phyloP scores from a whole-genome alignment of 2,329 filamentous ascomycete genomes.

The Colletotrichum chlorophyti region DNA sequence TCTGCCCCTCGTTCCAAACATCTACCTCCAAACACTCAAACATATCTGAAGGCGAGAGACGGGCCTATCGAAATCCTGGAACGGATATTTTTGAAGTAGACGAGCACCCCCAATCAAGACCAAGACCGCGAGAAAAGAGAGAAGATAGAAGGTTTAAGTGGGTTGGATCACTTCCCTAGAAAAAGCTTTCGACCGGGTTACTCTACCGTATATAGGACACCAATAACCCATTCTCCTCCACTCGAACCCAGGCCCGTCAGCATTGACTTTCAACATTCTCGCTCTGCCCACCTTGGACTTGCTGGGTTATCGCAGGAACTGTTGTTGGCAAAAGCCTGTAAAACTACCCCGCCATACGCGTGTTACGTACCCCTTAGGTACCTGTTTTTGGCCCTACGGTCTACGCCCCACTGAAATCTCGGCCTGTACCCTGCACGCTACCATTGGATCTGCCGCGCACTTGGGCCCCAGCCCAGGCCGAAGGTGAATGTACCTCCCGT shows the following conservation, averaged over 20 bases:
- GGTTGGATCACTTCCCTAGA: conserved; percentile 6
- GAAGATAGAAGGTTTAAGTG: not conserved
- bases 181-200: conserved; percentile 5
- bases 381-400: conserved; percentile 12
- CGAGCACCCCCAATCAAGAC: not conserved
- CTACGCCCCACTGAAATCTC: conserved; percentile 15
- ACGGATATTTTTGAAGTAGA: conserved; percentile 2
- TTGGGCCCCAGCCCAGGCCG: conserved; percentile 8
- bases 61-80: not conserved
- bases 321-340: conserved; percentile 9
- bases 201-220: too few relatives aligned
- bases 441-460: conserved; percentile 22
- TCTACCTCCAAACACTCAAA: too few relatives aligned
- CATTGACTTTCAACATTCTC: conserved; percentile 17
- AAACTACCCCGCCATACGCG: conserved; percentile 27
- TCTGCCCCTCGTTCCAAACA: too few relatives aligned
- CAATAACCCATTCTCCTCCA: too few relatives aligned
- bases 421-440: conserved; percentile 11
- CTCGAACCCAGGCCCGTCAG: too few relatives aligned
- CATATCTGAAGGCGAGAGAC: too few relatives aligned
- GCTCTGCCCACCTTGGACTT: not conserved
- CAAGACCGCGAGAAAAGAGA: not conserved
- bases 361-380: conserved; percentile 24
- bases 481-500: conserved; percentile 7
- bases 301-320: conserved; percentile 1